Conservation (phyloP, 192 early-diverging fungal species). For the Entrophospora sp. region DNA sequence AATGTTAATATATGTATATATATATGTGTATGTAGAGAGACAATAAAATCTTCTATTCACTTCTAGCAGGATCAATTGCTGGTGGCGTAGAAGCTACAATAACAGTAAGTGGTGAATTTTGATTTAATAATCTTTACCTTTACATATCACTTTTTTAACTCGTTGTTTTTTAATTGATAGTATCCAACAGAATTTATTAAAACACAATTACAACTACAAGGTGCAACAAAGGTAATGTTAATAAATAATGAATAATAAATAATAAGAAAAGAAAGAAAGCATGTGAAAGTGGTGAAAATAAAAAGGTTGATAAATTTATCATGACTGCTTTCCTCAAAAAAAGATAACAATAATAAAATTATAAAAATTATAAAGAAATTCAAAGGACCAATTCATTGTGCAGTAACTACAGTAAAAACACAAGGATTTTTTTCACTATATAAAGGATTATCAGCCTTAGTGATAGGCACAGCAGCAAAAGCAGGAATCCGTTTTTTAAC, state of each 20-base stretch:
- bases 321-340: too few relatives aligned
- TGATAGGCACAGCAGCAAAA: conserved; percentile 86
- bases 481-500: conserved; percentile 89
- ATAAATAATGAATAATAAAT: too few relatives aligned
- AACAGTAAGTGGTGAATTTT: conserved; percentile 34
- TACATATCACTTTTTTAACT: background rate
- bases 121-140: background rate
- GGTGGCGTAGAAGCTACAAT: conserved; percentile 84
- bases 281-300: too few relatives aligned
- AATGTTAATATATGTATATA: too few relatives aligned
- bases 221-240: conserved; percentile 19
- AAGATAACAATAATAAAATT: too few relatives aligned
- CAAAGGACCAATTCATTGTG: conserved; percentile 76
- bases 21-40: too few relatives aligned
- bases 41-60: conserved; percentile 37
- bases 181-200: conserved; percentile 97
- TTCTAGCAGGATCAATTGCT: conserved; percentile 77
- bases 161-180: background rate
- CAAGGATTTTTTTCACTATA: conserved; percentile 76
- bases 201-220: conserved; percentile 89
- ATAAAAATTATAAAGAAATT: conserved; percentile 32
- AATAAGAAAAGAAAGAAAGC: too few relatives aligned
- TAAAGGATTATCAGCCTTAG: conserved; percentile 80
- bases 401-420: conserved; percentile 57
- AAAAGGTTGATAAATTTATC: too few relatives aligned